Conservation (phyloP, 1,139 yeast species). For the Lodderomyces oxycetoniae region DNA sequence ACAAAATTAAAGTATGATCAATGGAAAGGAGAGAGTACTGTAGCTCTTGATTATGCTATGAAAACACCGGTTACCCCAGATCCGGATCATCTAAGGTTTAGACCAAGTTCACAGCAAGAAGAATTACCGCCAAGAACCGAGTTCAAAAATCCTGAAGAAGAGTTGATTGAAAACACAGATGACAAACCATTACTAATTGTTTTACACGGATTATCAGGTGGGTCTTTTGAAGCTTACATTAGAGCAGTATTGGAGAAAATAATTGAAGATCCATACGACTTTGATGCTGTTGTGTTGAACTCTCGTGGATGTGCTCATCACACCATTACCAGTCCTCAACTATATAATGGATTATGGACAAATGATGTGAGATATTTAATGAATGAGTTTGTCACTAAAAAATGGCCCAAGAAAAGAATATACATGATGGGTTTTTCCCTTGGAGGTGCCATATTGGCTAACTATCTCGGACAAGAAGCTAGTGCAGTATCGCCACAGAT, state of each 20-base stretch:
- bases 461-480: slow-evolving; percentile 53
- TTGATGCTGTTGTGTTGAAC: slow-evolving; percentile 54
- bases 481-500: slow-evolving; percentile 31
- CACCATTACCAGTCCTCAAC: slow-evolving; percentile 52
- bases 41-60: slow-evolving; percentile 41
- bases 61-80: slow-evolving; percentile 14
- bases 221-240: slow-evolving; percentile 56
- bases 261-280: slow-evolving; percentile 28
- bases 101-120: slow-evolving; percentile 32
- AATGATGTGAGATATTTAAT: slow-evolving; percentile 54
- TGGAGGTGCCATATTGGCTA: slow-evolving; percentile 54
- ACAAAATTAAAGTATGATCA: slow-evolving; percentile 35
- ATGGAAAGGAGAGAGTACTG: slow-evolving; percentile 40
- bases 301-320: slow-evolving; percentile 61
- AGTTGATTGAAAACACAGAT: slow-evolving; percentile 25
- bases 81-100: slow-evolving; percentile 23
- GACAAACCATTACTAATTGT: slow-evolving; percentile 49
- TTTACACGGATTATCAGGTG: slow-evolving; percentile 60
- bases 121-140: slow-evolving; percentile 43
- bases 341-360: slow-evolving; percentile 60
- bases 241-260: slow-evolving; percentile 39
- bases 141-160: slow-evolving; percentile 33
- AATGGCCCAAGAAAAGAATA: slow-evolving; percentile 49
- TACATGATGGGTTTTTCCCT: slow-evolving; percentile 53
- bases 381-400: slow-evolving; percentile 39